Evolutionary conservation across 208 protist species (phyloP), one percentile per base, ranked within the genome.

Genomic region (Leishmania tarentolae): DNA sequence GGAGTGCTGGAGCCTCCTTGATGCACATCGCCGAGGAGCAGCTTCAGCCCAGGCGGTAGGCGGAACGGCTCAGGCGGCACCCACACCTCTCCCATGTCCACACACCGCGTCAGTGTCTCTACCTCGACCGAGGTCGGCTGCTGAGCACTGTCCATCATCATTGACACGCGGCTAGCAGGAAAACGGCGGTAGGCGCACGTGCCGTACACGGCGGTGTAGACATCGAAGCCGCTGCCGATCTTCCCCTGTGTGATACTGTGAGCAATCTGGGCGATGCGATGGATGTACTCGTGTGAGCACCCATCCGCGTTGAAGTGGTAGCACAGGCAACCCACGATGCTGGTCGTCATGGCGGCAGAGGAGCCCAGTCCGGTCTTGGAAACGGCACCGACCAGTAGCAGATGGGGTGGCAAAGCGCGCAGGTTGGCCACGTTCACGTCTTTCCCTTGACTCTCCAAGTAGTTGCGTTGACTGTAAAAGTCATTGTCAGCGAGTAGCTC

Each of bases 211-310:
- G 98, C 98, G 13, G 97, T 96, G 83, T 92, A 98, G 28, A 99
- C 97, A 85, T 99, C 98, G 84, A 99, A 99, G 53, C 98, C 98
- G 85, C 95, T 98, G 57, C 98, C 98, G 46, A 99, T 94, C 91
- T 99, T 99, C 35, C 97, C 98, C 84, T 99, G 98, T 24, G 98
- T 96, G 37, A 97, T 83, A 76, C 94, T 98, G 87, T 99, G 98
- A 13, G 94, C 92, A 65, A 98, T 83, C 85, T 99, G 98, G 44
- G 98, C 94, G 42, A 99, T 71, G 74, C 94, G 94, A 83, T 99
- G 97, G 44, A 99, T 78, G 31, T 94, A 80, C 83, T 97, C 92
- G 28, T 40, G 46, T 24, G 78, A 72, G 71, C 72, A 80, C 56
- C 50, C 52, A 52, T 35, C 61, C n/a, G 82, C 5, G 61, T 75